These are phyloP conservation scores for Lepidium campestre DNA, from an alignment of 441 rosid species.

Conservation along the genomic window DNA sequence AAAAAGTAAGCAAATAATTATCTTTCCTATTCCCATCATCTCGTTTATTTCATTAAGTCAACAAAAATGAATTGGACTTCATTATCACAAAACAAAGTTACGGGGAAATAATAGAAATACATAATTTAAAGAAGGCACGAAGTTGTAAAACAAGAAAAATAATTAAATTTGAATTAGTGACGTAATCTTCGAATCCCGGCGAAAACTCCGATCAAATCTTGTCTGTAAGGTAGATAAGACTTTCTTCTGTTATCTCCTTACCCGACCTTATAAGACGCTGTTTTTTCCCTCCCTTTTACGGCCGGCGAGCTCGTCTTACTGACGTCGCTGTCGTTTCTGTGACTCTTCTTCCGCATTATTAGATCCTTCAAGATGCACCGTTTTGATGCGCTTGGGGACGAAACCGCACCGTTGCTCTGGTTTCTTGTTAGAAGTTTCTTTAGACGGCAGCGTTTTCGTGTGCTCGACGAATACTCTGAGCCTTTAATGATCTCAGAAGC, in stretches of 20 bases:
- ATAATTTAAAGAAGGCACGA: background rate
- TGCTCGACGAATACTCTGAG: background rate
- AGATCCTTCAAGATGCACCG: background rate
- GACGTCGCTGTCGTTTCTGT: background rate
- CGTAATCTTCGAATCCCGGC: background rate
- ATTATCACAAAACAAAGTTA: background rate
- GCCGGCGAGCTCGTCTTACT: background rate
- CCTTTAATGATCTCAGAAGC: background rate
- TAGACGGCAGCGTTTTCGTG: background rate
- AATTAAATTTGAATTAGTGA: background rate
- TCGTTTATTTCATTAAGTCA: background rate
- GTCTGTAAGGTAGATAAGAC: constrained; percentile 17
- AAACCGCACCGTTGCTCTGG: background rate
- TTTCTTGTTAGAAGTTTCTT: background rate
- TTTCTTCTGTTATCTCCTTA: background rate
- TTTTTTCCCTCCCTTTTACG: constrained; percentile 1
- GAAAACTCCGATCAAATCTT: constrained; percentile 17
- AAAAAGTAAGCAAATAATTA: background rate
- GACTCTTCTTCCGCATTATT: background rate
- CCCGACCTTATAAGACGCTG: background rate
- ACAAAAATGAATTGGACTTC: background rate
- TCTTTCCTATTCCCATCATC: background rate
- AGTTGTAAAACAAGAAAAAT: background rate
- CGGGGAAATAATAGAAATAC: background rate
- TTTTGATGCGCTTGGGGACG: background rate